These are phyloP conservation scores for Salvia sclarea DNA, from an alignment of 305 asterid species.

Conservation along the genomic window DNA sequence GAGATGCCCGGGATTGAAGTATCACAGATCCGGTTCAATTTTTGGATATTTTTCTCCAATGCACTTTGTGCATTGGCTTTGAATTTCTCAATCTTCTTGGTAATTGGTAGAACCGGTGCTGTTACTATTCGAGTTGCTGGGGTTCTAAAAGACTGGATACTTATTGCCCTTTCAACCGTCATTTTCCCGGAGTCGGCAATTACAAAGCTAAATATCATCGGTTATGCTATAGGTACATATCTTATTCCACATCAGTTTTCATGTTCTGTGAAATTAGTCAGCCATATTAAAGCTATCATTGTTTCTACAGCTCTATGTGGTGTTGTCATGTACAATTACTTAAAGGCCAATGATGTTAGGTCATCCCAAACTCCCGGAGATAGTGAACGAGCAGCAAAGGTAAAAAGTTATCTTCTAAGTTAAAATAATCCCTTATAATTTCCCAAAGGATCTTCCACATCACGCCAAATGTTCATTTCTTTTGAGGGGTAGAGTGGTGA, in stretches of 20 bases:
- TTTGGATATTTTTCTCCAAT: slow-evolving; percentile 97
- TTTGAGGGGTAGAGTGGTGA: neutral
- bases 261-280: neutral
- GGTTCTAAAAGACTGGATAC: slow-evolving; percentile 97
- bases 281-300: slow-evolving; percentile 23
- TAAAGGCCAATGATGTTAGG: slow-evolving; percentile 56
- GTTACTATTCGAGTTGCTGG: slow-evolving; percentile 99
- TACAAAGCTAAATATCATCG: slow-evolving; percentile 79
- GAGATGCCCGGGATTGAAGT: slow-evolving; percentile 97
- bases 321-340: slow-evolving; percentile 71
- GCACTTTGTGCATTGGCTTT: slow-evolving; percentile 93
- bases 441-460: neutral
- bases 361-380: slow-evolving; percentile 51
- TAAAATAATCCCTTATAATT: slow-evolving; percentile 1
- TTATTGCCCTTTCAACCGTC: slow-evolving; percentile 89
- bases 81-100: slow-evolving; percentile 95
- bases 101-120: slow-evolving; percentile 97
- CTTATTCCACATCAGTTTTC: slow-evolving; percentile 24
- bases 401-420: slow-evolving; percentile 11
- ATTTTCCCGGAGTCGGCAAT: slow-evolving; percentile 92
- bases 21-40: slow-evolving; percentile 80
- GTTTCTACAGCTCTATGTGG: slow-evolving; percentile 75
- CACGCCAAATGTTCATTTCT: neutral
- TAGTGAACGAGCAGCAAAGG: slow-evolving; percentile 50
- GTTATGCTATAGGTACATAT: slow-evolving; percentile 87